phyloP scores from a whole-genome alignment of 2,329 filamentous ascomycete species.

The Stagonosporopsis rhizophila region DNA sequence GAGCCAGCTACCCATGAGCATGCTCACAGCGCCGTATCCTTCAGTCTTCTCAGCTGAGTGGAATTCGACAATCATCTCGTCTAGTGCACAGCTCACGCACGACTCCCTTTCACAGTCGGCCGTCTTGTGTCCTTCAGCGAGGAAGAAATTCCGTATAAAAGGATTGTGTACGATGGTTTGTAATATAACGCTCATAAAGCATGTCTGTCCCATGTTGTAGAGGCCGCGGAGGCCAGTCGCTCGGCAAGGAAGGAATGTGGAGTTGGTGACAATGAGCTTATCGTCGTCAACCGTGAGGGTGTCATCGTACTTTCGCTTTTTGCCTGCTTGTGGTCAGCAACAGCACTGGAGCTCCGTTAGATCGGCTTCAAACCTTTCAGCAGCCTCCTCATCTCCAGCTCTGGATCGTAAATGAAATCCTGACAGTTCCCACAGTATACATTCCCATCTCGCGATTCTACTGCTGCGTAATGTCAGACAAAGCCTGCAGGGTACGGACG shows the following conservation, averaged over 20 bases:
- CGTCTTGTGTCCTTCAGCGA: conserved; percentile 85
- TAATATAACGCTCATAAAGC: conserved; percentile 95
- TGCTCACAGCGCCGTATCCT: conserved; percentile 87
- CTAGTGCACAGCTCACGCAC: conserved; percentile 67
- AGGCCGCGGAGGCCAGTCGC: conserved; percentile 89
- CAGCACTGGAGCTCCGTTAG: background rate
- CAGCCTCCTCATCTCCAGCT: conserved; percentile 75
- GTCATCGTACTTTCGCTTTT: conserved; percentile 81
- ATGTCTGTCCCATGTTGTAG: conserved; percentile 98
- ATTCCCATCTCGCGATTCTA: conserved; percentile 77
- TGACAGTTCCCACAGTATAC: conserved; percentile 83
- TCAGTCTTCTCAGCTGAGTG: conserved; percentile 79
- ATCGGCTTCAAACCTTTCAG: conserved; percentile 64
- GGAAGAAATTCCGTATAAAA: conserved; percentile 87
- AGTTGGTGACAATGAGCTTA: conserved; percentile 78
- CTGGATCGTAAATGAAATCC: conserved; percentile 83
- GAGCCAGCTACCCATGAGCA: conserved; percentile 89
- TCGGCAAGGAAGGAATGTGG: conserved; percentile 79
- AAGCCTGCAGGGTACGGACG: conserved; percentile 2
- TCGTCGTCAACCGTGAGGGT: conserved; percentile 69
- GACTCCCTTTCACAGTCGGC: conserved; percentile 69
- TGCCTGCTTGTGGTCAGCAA: conserved; percentile 50
- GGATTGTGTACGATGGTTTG: conserved; percentile 95
- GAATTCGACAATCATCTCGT: conserved; percentile 69
- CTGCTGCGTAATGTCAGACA: conserved; percentile 61